A percentile compares a stretch with the other conserved stretches of the same genome.
Conservation (phyloP, 164 flowering plant species). For the Litsea cubeba region DNA sequence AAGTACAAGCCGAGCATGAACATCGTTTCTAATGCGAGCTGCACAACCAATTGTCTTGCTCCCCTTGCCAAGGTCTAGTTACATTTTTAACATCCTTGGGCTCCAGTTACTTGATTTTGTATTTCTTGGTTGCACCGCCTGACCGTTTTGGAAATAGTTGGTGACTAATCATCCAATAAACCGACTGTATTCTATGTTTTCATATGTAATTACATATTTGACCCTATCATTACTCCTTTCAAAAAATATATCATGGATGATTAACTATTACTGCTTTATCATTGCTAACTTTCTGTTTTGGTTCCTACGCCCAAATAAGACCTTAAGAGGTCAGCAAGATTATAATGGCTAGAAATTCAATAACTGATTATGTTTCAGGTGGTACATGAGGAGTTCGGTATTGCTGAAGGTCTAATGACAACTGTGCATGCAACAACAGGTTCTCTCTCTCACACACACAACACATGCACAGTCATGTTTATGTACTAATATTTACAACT, state of each 20-base stretch:
- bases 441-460: constrained; percentile 16
- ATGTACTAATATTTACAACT: too few species aligned
- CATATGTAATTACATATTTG: too few species aligned
- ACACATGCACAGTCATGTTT: neutral
- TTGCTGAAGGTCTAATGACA: constrained; percentile 91
- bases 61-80: constrained; percentile 75
- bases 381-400: constrained; percentile 97
- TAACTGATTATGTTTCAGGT: constrained; percentile 46
- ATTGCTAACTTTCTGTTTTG: too few species aligned
- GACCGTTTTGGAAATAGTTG: too few species aligned
- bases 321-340: neutral
- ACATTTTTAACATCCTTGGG: neutral
- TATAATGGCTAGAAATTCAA: neutral
- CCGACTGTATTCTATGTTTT: too few species aligned
- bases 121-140: too few species aligned
- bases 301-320: neutral
- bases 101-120: too few species aligned
- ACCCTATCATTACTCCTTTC: too few species aligned
- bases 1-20: constrained; percentile 87
- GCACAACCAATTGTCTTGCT: constrained; percentile 97
- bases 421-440: constrained; percentile 99
- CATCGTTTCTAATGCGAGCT: constrained; percentile 96
- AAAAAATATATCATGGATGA: too few species aligned
- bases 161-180: too few species aligned
- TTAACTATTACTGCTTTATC: too few species aligned